Evolutionary conservation across 371 early-diverging fungal species (phyloP), one percentile per base, ranked within the genome.

Genomic region (Mortierella sp.): DNA sequence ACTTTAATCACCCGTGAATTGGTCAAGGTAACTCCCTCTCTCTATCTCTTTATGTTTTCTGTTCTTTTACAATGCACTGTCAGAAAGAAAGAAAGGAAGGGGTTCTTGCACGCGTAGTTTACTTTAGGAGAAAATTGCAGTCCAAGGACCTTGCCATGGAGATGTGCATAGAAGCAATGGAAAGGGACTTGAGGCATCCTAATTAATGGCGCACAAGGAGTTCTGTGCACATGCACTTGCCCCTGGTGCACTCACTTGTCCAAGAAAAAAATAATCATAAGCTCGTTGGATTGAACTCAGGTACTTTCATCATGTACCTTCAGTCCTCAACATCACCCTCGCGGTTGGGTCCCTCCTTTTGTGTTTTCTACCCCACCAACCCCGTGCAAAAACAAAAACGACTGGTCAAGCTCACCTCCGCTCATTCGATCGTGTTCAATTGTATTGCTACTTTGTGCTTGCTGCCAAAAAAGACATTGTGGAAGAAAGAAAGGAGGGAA

Each of bases 281-380:
- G 59, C 34, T 31, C 21, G 34, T 34, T 19, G 61, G 31, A 28
- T 26, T 59, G 43, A 40, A 6, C 43, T 40, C 43, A 40, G 2
- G 57, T 57, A 57, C 28, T 57, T 57, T 57, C n/a, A n/a, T 34
- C 34, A 61, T 61, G 61, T 61, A 61, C 34, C n/a, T n/a, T 24
- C 2, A 6, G 0, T 21, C n/a, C 19, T 61, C 34, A 31, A 31
- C 21, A 31, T 34, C 19, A 31, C 34, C 34, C 6, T 61, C 34
- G 37, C 61, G 61, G 61, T 61, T 34, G 61, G 61, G 14, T 59
- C 59, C 59, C 16, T 59, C 28, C 16, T 59, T 28, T 31, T 31
- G n/a, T 16, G 14, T 31, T 6, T 34, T 57, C 34, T 61, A 61
- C 31, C 34, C 31, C 37, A 34, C 34, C 19, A 34, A 28, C 59